These are phyloP conservation scores for Euphorbia peplus DNA, from an alignment of 345 rosid species.

Conservation along the genomic window DNA sequence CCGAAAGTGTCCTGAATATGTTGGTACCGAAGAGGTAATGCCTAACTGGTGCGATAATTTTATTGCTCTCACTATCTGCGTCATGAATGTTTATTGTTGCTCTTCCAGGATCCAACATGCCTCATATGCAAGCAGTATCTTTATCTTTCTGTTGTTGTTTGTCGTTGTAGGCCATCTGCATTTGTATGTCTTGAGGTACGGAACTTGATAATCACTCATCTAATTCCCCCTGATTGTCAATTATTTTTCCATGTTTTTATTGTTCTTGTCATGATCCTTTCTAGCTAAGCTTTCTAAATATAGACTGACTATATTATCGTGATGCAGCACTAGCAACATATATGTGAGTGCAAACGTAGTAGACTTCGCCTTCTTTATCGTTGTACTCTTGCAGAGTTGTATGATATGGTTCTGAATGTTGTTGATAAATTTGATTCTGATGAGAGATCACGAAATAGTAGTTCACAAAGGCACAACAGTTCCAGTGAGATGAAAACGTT, in stretches of 20 bases:
- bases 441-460: constrained; percentile 33
- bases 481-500: constrained; percentile 36
- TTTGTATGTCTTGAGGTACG: constrained; percentile 89
- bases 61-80: constrained; percentile 2
- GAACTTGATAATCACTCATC: constrained; percentile 9
- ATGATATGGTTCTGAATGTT: constrained; percentile 43
- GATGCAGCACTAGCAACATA: constrained; percentile 83
- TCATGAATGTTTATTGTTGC: not conserved
- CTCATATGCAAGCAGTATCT: constrained; percentile 87
- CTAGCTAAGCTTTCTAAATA: not conserved
- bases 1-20: constrained; percentile 66
- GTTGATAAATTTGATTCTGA: constrained; percentile 35
- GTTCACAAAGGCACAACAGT: constrained; percentile 35
- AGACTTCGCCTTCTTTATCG: constrained; percentile 71
- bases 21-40: constrained; percentile 84
- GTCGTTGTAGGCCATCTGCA: constrained; percentile 77
- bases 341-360: constrained; percentile 82
- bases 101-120: constrained; percentile 81
- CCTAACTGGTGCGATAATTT: not conserved
- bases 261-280: not conserved
- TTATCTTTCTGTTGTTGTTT: constrained; percentile 76
- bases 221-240: not conserved
- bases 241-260: not conserved
- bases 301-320: constrained; percentile 18
- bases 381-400: constrained; percentile 69